Evolutionary conservation across 139 green algal species (phyloP), one percentile per base, ranked within the genome.

Genomic region (Picochlorum sp.): DNA sequence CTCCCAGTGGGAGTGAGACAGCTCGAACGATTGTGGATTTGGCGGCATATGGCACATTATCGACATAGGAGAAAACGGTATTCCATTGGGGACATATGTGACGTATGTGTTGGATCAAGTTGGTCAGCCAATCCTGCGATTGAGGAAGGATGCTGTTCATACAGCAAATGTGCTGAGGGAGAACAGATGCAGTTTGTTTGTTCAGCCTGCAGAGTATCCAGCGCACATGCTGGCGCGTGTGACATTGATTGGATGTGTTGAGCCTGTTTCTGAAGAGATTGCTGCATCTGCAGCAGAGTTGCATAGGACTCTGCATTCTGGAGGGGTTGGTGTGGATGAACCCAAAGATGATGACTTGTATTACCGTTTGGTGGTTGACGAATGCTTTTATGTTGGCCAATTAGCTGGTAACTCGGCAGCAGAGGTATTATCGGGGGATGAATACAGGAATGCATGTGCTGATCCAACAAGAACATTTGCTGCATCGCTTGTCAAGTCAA

Each of bases 21-120:
- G 83, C 88, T 5, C 69, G 82, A 57, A 96, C 88, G 1, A 69
- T 96, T 6, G 68, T 91, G 14, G 77, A 84, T 56, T 67, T 93
- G 11, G 65, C 75, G 3, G 68, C 67, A 14, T 77, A 89, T 41
- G 88, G 88, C 61, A 92, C 86, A 7, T 69, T 96, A 3, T 85
- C 60, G 61, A 94, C 86, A 2, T 89, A 0, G 62, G 59, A 3
- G 59, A 79, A 7, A 74, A 83, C 51, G 80, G 80, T 9, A 57
- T 66, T 6, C 88, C 88, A 16, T 69, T 95, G 18, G 88, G 88
- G 51, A 91, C 87, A 4, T 88, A 87, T 18, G 80, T 85, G 7
- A 83, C 65, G 5, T 96, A 90, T 68, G 77, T 81, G 14, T 68
- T 95, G 9, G 86, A 95, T 66, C 69, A 70, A 18, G 66, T 79